These are phyloP conservation scores for Colletotrichum graminicola DNA, from an alignment of 2,329 filamentous ascomycete genomes.

Conservation along the genomic window DNA sequence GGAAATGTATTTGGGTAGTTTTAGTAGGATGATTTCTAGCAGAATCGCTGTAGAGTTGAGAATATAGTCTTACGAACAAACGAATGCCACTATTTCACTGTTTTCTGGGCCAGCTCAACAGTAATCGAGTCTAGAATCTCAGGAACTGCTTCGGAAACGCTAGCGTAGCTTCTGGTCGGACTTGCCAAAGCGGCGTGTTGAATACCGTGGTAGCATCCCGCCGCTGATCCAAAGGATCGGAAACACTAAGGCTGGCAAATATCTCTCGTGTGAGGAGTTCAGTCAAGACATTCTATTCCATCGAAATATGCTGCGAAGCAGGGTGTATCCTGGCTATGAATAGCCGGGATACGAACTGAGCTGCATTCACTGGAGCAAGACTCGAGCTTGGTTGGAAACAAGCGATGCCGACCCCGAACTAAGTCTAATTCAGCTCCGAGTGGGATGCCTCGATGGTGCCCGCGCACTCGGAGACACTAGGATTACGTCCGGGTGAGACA, in stretches of 20 bases:
- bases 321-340: background rate
- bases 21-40: too few species aligned
- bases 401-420: background rate
- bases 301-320: background rate
- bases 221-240: background rate
- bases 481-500: conserved; percentile 9
- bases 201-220: background rate
- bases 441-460: background rate
- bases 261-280: background rate
- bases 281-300: background rate
- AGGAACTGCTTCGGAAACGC: background rate
- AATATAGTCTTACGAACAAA: background rate
- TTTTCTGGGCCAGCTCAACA: background rate
- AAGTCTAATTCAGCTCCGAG: background rate
- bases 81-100: background rate
- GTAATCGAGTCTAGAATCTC: background rate
- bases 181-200: background rate
- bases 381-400: background rate
- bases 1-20: background rate
- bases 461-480: background rate
- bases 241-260: background rate
- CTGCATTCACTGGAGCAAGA: background rate
- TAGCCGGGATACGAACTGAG: background rate
- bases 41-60: background rate
- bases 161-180: too few species aligned